Base-by-base conservation (phyloP, 1,284 basidiomycete species). In the Tilletiopsis washingtonensis region DNA sequence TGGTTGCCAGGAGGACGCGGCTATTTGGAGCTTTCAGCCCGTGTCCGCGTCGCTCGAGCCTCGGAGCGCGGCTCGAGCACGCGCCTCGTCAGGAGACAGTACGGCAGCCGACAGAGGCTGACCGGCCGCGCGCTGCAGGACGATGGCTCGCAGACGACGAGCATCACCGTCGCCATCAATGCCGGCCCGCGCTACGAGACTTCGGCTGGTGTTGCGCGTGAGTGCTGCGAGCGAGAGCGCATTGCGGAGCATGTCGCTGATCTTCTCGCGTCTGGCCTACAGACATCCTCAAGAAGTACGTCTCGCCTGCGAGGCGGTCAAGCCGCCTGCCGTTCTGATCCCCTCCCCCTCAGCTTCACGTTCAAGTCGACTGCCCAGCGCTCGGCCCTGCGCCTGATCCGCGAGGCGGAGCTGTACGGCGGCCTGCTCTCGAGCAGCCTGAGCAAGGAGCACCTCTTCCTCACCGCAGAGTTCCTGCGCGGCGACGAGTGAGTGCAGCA, bases 381-480 rank as follows among this genome's bases (percentile, higher is more conserved):
- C 63, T 93, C 91, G 44, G 85, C 90, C 45, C 80, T 99, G 74
- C 87, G 86, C 60, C 88, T 87, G 42, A 83, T 91, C 59, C 84
- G 93, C 61, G 90, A 96, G 76, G 83, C 87, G 54, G 93, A 98
- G 77, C 81, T 96, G 48, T 88, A 88, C 75, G 94, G 93, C 56
- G 93, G 91, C 74, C 82, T 93, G 49, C 81, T 98, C 61, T 91
- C 89, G 41, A 79, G 90, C 52, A 84, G 81, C 59, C 78, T 97
- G 63, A 82, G 84, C 37, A 80, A 91, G 67, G 93, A 98, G 78
- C 85, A 96, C 77, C 81, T 98, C 42, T 83, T 88, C 59, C 77
- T 91, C 66, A 93, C 87, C 42, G 90, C 93, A 57, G 91, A 97
- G 74, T 98, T 97, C 78, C 77, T 97, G 64, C 83, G 85, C 57